Evolutionary conservation across 257 asterid genomes (phyloP).

Genomic region (Plectranthus barbatus): DNA sequence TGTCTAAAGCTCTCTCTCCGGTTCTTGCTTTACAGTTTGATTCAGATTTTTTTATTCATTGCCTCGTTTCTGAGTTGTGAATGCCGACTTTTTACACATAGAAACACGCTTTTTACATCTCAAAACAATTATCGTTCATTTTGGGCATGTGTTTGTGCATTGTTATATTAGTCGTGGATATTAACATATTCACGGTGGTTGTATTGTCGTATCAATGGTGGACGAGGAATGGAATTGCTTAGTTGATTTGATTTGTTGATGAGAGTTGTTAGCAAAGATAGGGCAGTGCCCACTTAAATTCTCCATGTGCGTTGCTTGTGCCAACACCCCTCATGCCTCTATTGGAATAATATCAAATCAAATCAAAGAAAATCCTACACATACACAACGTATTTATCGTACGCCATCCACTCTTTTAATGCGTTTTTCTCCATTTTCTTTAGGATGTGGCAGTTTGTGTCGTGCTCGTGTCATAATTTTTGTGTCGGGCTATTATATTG

Average conservation of each 20-base stretch:
- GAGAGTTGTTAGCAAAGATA: background rate
- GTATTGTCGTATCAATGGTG: too few relatives aligned
- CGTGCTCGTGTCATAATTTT: too few relatives aligned
- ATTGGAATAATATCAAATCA: background rate
- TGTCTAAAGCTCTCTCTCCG: conserved; percentile 22
- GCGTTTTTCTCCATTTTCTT: too few relatives aligned
- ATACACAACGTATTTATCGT: background rate
- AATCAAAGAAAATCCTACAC: conserved; percentile 4
- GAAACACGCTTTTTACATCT: too few relatives aligned
- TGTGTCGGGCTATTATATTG: too few relatives aligned
- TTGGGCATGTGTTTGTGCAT: too few relatives aligned
- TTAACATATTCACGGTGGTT: too few relatives aligned
- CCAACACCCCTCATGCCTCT: conserved; percentile 26
- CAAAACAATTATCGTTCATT: too few relatives aligned
- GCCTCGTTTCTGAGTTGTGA: background rate
- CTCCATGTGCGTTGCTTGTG: conserved; percentile 22
- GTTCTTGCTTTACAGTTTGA: background rate
- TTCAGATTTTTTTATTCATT: background rate
- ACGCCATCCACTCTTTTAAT: background rate
- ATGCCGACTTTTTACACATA: too few relatives aligned
- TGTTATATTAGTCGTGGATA: too few relatives aligned
- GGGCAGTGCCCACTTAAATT: background rate
- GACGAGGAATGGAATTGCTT: too few relatives aligned
- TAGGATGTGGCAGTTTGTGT: too few relatives aligned
- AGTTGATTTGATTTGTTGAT: conserved; percentile 1